A percentile compares a stretch with the other conserved stretches of the same genome.
Conservation (phyloP, 2,329 filamentous ascomycete genomes). For the Colletotrichum tanaceti region DNA sequence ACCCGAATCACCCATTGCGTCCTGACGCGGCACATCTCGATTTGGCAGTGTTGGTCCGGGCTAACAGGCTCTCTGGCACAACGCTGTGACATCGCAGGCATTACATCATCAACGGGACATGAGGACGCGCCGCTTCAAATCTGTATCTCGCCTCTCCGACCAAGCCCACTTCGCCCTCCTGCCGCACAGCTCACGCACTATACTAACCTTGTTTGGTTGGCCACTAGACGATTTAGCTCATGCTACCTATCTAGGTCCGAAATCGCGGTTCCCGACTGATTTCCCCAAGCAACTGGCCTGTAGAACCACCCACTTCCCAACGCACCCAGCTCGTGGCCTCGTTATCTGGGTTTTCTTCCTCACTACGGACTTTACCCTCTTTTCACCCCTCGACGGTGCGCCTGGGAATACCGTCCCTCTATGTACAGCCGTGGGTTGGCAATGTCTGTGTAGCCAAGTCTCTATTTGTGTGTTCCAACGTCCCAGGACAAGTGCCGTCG, state of each 20-base stretch:
- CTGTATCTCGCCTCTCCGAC: slow-evolving; percentile 6
- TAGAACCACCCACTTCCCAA: slow-evolving; percentile 1
- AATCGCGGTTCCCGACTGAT: slow-evolving; percentile 28
- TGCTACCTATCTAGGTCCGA: slow-evolving; percentile 22
- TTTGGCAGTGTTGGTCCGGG: background rate
- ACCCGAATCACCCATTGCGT: background rate
- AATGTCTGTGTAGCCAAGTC: slow-evolving; percentile 18
- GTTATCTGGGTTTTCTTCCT: background rate
- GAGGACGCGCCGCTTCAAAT: slow-evolving; percentile 11
- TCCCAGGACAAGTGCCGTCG: slow-evolving; percentile 4
- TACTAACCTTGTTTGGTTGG: slow-evolving; percentile 31
- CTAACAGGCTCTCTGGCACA: slow-evolving; percentile 18
- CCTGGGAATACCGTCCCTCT: background rate
- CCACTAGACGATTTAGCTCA: slow-evolving; percentile 27
- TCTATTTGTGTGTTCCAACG: slow-evolving; percentile 17
- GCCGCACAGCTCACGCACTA: slow-evolving; percentile 28
- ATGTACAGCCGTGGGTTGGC: background rate
- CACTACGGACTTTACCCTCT: background rate
- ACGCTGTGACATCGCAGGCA: slow-evolving; percentile 20
- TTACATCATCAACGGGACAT: slow-evolving; percentile 33
- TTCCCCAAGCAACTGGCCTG: slow-evolving; percentile 15
- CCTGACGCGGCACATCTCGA: background rate
- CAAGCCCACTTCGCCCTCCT: slow-evolving; percentile 6
- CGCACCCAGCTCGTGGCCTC: background rate
- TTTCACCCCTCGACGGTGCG: slow-evolving; percentile 7